phyloP scores from a whole-genome alignment of 2,329 filamentous ascomycete genomes.

The Xylaria sp. region DNA sequence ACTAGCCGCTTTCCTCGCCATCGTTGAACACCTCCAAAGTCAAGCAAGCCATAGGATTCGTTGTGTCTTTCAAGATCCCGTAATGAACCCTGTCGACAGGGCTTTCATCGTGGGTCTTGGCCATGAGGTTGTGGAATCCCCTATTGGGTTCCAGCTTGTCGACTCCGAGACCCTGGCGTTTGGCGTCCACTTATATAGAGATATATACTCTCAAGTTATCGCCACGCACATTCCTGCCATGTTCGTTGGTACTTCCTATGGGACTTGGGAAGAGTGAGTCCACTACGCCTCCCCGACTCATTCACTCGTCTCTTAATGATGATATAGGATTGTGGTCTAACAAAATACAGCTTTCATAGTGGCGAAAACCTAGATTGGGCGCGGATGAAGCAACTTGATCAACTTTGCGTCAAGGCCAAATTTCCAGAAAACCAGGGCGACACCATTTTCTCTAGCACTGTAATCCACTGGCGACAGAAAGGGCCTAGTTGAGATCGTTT shows the following conservation, averaged over 20 bases:
- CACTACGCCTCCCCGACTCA: not conserved
- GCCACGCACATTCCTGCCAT: slow-evolving; percentile 59
- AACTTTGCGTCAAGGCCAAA: slow-evolving; percentile 45
- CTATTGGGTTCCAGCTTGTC: slow-evolving; percentile 63
- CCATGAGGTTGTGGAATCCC: slow-evolving; percentile 63
- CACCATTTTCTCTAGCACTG: slow-evolving; percentile 55
- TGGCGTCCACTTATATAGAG: slow-evolving; percentile 69
- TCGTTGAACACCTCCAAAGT: slow-evolving; percentile 53
- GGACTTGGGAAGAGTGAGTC: slow-evolving; percentile 63
- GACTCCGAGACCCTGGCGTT: slow-evolving; percentile 65
- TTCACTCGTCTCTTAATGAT: not conserved
- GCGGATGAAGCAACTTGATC: slow-evolving; percentile 51
- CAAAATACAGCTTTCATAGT: slow-evolving; percentile 17
- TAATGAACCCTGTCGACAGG: slow-evolving; percentile 61
- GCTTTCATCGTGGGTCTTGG: slow-evolving; percentile 66
- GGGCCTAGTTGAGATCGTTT: slow-evolving; percentile 5
- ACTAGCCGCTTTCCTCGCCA: slow-evolving; percentile 62
- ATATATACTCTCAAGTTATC: slow-evolving; percentile 65
- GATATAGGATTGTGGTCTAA: slow-evolving; percentile 13
- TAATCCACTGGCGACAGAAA: slow-evolving; percentile 53
- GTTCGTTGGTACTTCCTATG: slow-evolving; percentile 67
- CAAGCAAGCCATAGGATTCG: slow-evolving; percentile 50
- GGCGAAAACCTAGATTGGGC: slow-evolving; percentile 44
- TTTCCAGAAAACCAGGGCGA: slow-evolving; percentile 56
- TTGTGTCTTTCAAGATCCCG: slow-evolving; percentile 66